A percentile compares a stretch with the other conserved stretches of the same genome.
Conservation (phyloP, 139 green algal genomes). For the Pycnococcus provasolii region DNA sequence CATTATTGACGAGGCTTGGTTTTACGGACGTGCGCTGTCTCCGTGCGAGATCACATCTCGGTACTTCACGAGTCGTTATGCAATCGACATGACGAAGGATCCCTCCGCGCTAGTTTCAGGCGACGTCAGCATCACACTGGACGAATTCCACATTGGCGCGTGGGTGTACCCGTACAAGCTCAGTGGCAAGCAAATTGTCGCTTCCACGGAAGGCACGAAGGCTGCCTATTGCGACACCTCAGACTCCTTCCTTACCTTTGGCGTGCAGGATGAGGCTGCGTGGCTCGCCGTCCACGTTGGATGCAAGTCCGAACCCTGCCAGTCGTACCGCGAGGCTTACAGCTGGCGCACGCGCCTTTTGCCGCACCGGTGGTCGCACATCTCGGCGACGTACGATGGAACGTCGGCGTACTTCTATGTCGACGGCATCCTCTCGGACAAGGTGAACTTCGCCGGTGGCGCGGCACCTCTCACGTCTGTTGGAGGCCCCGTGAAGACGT, state of each 20-base stretch:
- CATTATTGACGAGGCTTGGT: slow-evolving; percentile 8
- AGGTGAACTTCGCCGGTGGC: no score
- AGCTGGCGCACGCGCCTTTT: slow-evolving; percentile 3
- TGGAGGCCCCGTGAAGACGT: not conserved
- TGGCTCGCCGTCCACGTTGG: not conserved
- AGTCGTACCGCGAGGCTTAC: not conserved
- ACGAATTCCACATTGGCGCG: not conserved
- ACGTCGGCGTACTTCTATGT: slow-evolving; percentile 2
- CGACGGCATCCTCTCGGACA: slow-evolving; percentile 17
- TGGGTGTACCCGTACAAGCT: slow-evolving; percentile 14
- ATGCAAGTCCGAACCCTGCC: slow-evolving; percentile 10
- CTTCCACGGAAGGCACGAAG: not conserved
- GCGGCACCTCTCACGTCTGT: no score
- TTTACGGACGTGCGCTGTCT: not conserved
- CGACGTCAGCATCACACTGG: not conserved
- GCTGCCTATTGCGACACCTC: no score
- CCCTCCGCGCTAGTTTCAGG: slow-evolving; percentile 2
- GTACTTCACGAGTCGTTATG: slow-evolving; percentile 10
- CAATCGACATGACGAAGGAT: slow-evolving; percentile 6
- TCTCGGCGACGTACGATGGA: slow-evolving; percentile 9
- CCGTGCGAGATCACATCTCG: slow-evolving; percentile 4
- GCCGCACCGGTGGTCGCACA: slow-evolving; percentile 10
- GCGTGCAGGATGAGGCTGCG: not conserved
- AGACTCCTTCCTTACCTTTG: not conserved
- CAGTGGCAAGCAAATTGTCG: not conserved